Evolutionary conservation across 2,329 filamentous ascomycete genomes (phyloP).

Genomic region (Penicillium sp.): DNA sequence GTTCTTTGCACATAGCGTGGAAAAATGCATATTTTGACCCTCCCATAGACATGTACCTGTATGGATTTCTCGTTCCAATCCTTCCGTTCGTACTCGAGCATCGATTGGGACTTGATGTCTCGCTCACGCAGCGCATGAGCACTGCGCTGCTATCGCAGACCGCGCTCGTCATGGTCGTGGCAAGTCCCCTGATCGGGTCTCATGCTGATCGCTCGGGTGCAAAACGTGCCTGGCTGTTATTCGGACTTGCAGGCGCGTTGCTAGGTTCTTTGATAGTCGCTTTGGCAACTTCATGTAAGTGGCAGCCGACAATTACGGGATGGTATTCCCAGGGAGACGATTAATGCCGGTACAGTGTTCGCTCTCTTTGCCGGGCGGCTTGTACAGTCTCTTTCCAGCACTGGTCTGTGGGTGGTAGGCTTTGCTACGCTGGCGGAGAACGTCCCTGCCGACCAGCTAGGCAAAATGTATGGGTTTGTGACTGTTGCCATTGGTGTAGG

Average conservation of each 20-base stretch:
- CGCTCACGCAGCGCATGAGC: slow-evolving; percentile 25
- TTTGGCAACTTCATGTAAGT: slow-evolving; percentile 24
- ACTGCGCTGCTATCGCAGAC: slow-evolving; percentile 26
- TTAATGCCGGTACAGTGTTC: slow-evolving; percentile 13
- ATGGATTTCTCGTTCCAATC: slow-evolving; percentile 33
- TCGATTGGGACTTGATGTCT: slow-evolving; percentile 24
- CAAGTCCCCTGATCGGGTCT: slow-evolving; percentile 25
- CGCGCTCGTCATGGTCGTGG: slow-evolving; percentile 23
- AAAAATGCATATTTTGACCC: not conserved
- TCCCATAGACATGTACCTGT: slow-evolving; percentile 28
- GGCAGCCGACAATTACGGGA: too few relatives aligned
- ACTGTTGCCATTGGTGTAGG: slow-evolving; percentile 27
- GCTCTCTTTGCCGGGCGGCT: slow-evolving; percentile 27
- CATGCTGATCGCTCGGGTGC: slow-evolving; percentile 20
- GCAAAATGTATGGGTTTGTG: slow-evolving; percentile 26
- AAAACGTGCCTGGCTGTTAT: slow-evolving; percentile 21
- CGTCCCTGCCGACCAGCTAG: slow-evolving; percentile 25
- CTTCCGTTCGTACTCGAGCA: slow-evolving; percentile 29
- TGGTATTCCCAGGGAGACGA: not conserved
- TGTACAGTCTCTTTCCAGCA: slow-evolving; percentile 27
- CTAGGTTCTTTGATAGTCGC: slow-evolving; percentile 23
- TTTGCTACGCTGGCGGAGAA: slow-evolving; percentile 28
- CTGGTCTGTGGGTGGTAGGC: slow-evolving; percentile 31
- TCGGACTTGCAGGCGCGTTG: slow-evolving; percentile 20
- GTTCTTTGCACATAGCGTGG: not conserved